Conservation (phyloP, 805 yeast genomes). For the Trichomonascus vanleenenianus region DNA sequence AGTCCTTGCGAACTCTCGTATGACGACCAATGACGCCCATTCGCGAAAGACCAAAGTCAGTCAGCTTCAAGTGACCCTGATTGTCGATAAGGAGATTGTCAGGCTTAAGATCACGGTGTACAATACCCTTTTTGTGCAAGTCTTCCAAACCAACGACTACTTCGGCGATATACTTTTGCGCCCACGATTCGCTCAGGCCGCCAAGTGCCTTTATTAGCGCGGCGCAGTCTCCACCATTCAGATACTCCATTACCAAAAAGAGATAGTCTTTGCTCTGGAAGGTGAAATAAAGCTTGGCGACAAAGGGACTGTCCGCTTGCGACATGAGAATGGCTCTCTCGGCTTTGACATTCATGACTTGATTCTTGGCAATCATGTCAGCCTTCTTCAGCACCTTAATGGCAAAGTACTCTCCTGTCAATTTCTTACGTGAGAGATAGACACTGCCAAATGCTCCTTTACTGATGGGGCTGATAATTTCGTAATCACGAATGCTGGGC, state of each 20-base stretch:
- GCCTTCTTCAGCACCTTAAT: slow-evolving; percentile 85
- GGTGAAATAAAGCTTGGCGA: slow-evolving; percentile 79
- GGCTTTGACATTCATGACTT: slow-evolving; percentile 86
- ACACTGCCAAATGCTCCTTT: slow-evolving; percentile 98
- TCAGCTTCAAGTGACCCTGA: slow-evolving; percentile 81
- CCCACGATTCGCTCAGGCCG: slow-evolving; percentile 77
- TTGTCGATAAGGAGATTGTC: slow-evolving; percentile 84
- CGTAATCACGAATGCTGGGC: slow-evolving; percentile 82
- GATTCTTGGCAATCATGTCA: slow-evolving; percentile 96
- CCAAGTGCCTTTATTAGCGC: slow-evolving; percentile 78
- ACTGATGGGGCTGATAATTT: slow-evolving; percentile 84
- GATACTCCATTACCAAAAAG: slow-evolving; percentile 91
- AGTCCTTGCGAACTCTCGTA: slow-evolving; percentile 8
- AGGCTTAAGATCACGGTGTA: slow-evolving; percentile 93
- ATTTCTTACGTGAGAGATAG: slow-evolving; percentile 68
- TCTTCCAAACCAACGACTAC: slow-evolving; percentile 86
- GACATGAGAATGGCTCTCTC: slow-evolving; percentile 98
- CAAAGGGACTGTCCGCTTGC: slow-evolving; percentile 87
- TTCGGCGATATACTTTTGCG: slow-evolving; percentile 74
- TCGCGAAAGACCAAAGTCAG: slow-evolving; percentile 91
- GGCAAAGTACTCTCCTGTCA: slow-evolving; percentile 93
- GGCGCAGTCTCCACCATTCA: slow-evolving; percentile 94
- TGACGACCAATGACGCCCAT: slow-evolving; percentile 86
- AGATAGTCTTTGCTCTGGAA: slow-evolving; percentile 84
- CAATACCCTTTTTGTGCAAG: slow-evolving; percentile 78